phyloP scores from a whole-genome alignment of 78 protist genomes.

The Dictyostelium capitatum region DNA sequence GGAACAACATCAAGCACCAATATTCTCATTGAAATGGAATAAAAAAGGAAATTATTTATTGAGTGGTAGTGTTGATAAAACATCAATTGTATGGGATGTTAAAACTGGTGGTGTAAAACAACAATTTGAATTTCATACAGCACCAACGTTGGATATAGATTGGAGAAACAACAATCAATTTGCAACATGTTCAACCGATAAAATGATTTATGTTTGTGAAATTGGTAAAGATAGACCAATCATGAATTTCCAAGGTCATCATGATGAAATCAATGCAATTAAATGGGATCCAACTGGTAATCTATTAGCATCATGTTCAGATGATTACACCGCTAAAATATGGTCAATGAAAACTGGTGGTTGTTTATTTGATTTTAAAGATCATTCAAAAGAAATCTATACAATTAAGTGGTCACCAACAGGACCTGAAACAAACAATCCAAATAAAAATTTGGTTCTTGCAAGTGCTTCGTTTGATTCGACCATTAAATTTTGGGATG shows the following conservation, averaged over 20 bases:
- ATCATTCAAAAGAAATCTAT: slow-evolving; percentile 92
- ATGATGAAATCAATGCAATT: slow-evolving; percentile 95
- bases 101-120: slow-evolving; percentile 86
- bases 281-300: slow-evolving; percentile 94
- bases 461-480: slow-evolving; percentile 91
- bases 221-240: slow-evolving; percentile 88
- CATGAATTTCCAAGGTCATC: slow-evolving; percentile 86
- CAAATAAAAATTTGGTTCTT: slow-evolving; percentile 68
- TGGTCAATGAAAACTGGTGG: slow-evolving; percentile 78
- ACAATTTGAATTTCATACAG: slow-evolving; percentile 89
- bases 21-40: slow-evolving; percentile 97
- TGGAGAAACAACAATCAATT: slow-evolving; percentile 90
- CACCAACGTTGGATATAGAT: slow-evolving; percentile 96
- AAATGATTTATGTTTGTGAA: slow-evolving; percentile 86
- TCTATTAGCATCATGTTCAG: slow-evolving; percentile 96
- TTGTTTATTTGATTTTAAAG: slow-evolving; percentile 50
- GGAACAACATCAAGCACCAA: slow-evolving; percentile 90
- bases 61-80: slow-evolving; percentile 92
- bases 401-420: slow-evolving; percentile 90
- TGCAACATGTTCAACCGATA: slow-evolving; percentile 90
- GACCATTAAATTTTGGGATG: slow-evolving; percentile 90
- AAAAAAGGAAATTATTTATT: slow-evolving; percentile 87
- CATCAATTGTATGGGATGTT: slow-evolving; percentile 96
- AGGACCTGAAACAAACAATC: slow-evolving; percentile 80
- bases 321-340: slow-evolving; percentile 94